Conservation (phyloP, 164 flowering plant genomes). For the Platanus orientalis region DNA sequence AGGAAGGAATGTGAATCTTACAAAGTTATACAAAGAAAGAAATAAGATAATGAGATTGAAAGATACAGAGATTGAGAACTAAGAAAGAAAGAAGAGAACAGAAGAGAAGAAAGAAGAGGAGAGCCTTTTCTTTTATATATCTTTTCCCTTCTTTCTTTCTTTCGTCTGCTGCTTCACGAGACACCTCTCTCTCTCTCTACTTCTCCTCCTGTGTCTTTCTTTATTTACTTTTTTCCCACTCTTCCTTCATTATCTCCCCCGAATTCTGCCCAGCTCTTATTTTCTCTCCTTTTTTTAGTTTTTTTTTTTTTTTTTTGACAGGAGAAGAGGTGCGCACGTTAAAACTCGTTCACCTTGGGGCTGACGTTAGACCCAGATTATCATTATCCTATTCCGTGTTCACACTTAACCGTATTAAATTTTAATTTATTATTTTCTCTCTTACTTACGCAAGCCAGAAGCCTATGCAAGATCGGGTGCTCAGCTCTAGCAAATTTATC, state of each 20-base stretch:
- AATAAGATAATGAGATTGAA: constrained; percentile 1
- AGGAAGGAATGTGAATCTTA: constrained; percentile 56
- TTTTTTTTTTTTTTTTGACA: not conserved
- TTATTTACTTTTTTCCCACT: not conserved
- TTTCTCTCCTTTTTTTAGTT: not conserved
- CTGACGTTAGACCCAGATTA: not conserved
- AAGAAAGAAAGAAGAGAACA: constrained; percentile 13
- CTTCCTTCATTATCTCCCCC: not conserved
- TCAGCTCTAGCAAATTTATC: too few species aligned
- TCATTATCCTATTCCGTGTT: not conserved
- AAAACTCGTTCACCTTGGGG: constrained; percentile 3
- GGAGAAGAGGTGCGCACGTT: constrained; percentile 9
- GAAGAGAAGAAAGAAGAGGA: constrained; percentile 8
- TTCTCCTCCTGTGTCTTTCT: not conserved
- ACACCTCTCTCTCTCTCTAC: constrained; percentile 22
- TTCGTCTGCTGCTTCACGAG: constrained; percentile 52
- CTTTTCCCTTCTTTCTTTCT: constrained; percentile 4
- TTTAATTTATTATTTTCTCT: constrained; percentile 1
- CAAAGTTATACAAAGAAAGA: constrained; percentile 7
- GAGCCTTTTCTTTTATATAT: constrained; percentile 11
- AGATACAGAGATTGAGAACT: not conserved
- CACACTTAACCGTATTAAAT: not conserved
- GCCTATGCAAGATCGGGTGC: constrained; percentile 15
- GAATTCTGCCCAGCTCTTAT: not conserved
- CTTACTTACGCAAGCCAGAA: constrained; percentile 27